These are phyloP conservation scores for Myxozyma monticola DNA, from an alignment of 805 yeast species.

Conservation along the genomic window DNA sequence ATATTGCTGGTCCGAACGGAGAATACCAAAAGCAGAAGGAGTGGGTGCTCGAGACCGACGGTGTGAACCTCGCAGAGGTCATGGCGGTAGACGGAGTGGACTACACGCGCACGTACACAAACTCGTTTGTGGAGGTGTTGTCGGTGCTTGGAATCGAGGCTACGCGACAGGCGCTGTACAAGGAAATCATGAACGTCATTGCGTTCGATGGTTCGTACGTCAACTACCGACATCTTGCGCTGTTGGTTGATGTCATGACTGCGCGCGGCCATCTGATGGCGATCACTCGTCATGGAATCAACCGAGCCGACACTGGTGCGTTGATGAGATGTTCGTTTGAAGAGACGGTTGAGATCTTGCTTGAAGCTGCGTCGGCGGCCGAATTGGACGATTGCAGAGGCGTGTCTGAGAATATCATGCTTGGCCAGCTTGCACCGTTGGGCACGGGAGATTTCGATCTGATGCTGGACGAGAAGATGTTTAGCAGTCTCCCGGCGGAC, in stretches of 20 bases:
- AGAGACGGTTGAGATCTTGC: conserved; percentile 95
- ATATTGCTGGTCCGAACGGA: conserved; percentile 62
- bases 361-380: conserved; percentile 98
- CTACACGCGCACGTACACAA: conserved; percentile 84
- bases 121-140: conserved; percentile 92
- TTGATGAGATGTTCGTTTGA: conserved; percentile 99
- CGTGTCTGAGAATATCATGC: conserved; percentile 94
- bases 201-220: conserved; percentile 99
- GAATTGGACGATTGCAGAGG: conserved; percentile 98
- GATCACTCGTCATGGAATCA: conserved; percentile 98
- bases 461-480: conserved; percentile 84
- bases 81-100: conserved; percentile 96
- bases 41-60: conserved; percentile 99
- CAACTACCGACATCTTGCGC: conserved; percentile 96
- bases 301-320: conserved; percentile 98
- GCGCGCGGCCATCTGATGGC: conserved; percentile 98
- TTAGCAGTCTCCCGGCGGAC: conserved; percentile 46
- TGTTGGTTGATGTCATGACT: conserved; percentile 97
- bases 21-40: conserved; percentile 87
- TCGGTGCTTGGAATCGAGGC: conserved; percentile 98
- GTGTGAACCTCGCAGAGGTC: conserved; percentile 92
- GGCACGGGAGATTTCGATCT: conserved; percentile 99
- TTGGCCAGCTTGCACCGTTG: conserved; percentile 97
- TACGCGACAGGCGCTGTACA: conserved; percentile 89
- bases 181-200: conserved; percentile 93